Evolutionary conservation across 1,284 basidiomycete species (phyloP), one percentile per base, ranked within the genome.

Genomic region (Pholiota adiposa): DNA sequence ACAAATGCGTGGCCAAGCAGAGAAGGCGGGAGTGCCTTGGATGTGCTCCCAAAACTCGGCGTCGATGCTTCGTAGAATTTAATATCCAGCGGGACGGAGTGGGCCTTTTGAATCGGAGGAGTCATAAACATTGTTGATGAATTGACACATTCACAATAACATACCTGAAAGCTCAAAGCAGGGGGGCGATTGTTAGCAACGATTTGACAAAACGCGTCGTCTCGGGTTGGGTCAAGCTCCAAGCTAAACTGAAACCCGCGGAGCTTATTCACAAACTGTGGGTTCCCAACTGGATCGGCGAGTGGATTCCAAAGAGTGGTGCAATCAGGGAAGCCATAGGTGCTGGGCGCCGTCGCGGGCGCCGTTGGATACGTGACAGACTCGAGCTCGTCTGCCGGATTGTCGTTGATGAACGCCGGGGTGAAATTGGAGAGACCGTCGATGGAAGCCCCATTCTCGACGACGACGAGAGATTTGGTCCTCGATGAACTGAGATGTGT

Each of bases 391-490:
- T 80, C 77, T 0, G 79, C 74, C 0, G 78, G 79, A 57, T 80
- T 79, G 65, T 79, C 77, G 56, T 80, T 80, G 14, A 73, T 76
- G 55, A 79, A 79, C 11, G 68, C 61, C 14, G 69, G 27, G 0
- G 75, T 76, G 19, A 79, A 56, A 2, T 75, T 73, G 0, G 72
- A 72, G 2, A 73, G 70, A 54, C 73, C 72, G 63, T 77, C 74
- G 50, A 79, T 78, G 19, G 74, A 76, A 4, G 79, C 75, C 14
- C 74, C 75, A 48, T 81, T 81, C 54, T 80, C 79, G 29, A 80
- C 73, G 5, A 76, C 72, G 51, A 73, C 73, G 0, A 81, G 67
- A 3, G 67, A 50, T 21, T 59, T 54, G 12, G 56, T 27, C 21
- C 18, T 36, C 7, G 50, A 8, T 23, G 65, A 43, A 11, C 19